Conservation (phyloP, 176 grass and related monocot genomes). For the Thalia dealbata region DNA sequence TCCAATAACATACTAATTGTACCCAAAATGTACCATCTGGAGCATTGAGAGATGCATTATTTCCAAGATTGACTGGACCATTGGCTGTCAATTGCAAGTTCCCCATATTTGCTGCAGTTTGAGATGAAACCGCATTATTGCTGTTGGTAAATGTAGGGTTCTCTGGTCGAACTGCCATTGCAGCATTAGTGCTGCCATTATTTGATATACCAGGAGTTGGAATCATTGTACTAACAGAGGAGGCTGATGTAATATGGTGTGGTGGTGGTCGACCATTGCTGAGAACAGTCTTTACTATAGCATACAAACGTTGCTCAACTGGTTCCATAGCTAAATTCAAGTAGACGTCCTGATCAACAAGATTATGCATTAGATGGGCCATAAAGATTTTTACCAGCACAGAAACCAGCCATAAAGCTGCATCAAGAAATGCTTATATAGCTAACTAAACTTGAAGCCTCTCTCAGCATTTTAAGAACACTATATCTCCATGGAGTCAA, state of each 20-base stretch:
- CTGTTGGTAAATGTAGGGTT: constrained; percentile 34
- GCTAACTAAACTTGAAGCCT: background rate
- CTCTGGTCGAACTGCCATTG: constrained; percentile 43
- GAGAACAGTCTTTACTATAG: constrained; percentile 41
- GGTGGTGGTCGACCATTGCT: constrained; percentile 20
- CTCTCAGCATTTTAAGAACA: background rate
- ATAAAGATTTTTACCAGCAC: background rate
- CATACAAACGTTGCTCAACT: constrained; percentile 44
- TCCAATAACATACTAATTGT: constrained; percentile 1
- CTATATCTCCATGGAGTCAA: background rate
- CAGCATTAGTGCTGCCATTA: constrained; percentile 39
- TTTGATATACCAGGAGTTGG: constrained; percentile 83
- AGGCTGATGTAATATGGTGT: constrained; percentile 46
- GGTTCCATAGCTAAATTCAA: constrained; percentile 43
- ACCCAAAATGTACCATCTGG: constrained; percentile 13
- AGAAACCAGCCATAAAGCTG: background rate
- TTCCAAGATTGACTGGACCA: constrained; percentile 24
- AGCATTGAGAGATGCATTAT: constrained; percentile 11
- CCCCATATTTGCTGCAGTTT: constrained; percentile 41
- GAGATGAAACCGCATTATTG: constrained; percentile 47
- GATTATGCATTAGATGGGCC: background rate
- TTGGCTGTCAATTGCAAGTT: constrained; percentile 31
- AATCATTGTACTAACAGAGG: constrained; percentile 70
- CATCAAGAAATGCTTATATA: background rate
- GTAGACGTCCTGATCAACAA: constrained; percentile 60